phyloP scores from a whole-genome alignment of 371 early-diverging fungal species.

The Phascolomyces articulosus region DNA sequence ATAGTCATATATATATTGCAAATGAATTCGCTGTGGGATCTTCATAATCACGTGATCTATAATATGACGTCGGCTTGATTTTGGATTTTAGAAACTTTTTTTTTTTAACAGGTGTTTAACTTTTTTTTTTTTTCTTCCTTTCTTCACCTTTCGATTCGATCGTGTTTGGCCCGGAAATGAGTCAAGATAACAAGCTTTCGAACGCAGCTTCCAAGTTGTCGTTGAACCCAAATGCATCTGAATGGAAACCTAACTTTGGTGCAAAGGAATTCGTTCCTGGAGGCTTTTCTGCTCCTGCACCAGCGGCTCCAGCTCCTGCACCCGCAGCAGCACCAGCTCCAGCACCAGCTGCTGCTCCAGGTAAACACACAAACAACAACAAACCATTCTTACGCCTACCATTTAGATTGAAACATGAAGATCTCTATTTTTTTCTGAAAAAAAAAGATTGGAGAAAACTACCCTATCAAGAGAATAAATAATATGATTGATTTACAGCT shows the following conservation, averaged over 20 bases:
- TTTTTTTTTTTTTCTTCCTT: not conserved
- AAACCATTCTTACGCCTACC: too few species aligned
- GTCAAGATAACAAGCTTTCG: slow-evolving; percentile 27
- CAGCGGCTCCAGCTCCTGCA: slow-evolving; percentile 16
- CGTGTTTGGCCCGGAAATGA: slow-evolving; percentile 13
- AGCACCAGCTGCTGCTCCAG: slow-evolving; percentile 9
- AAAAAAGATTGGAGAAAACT: too few species aligned
- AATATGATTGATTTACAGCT: too few species aligned
- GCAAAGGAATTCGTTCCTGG: slow-evolving; percentile 37
- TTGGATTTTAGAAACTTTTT: not conserved
- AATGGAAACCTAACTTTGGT: slow-evolving; percentile 39
- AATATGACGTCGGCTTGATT: not conserved
- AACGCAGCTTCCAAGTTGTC: slow-evolving; percentile 29
- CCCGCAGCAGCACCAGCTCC: slow-evolving; percentile 13
- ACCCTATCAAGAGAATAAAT: too few species aligned
- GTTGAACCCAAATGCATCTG: slow-evolving; percentile 33
- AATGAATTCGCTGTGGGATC: too few species aligned
- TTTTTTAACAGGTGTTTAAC: not conserved
- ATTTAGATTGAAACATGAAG: too few species aligned
- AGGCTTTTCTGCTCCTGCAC: slow-evolving; percentile 17
- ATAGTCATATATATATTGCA: too few species aligned
- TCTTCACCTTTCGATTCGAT: not conserved
- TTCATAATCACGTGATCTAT: not conserved
- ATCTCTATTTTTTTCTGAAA: too few species aligned
- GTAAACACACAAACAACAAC: not conserved